Conservation (phyloP, 1,284 basidiomycete genomes). For the Erythrobasidium hasegawianum region DNA sequence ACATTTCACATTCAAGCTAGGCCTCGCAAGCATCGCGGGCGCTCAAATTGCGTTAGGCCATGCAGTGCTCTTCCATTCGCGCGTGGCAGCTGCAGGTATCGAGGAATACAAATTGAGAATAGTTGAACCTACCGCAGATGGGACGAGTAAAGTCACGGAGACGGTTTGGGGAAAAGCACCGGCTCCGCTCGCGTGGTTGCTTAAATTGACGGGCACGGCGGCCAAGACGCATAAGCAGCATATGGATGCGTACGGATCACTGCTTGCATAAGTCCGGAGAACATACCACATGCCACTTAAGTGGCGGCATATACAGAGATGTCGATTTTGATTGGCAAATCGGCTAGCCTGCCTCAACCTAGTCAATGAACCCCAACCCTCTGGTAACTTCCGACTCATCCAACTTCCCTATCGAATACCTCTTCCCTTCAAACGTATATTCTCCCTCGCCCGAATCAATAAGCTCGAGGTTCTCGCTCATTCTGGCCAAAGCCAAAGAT, state of each 20-base stretch:
- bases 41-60: not conserved
- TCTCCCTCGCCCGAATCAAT: not conserved
- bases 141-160: not conserved
- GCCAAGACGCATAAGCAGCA: not conserved
- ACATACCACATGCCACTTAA: too few species aligned
- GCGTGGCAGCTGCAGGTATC: not conserved
- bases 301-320: too few species aligned
- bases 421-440: not conserved
- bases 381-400: too few species aligned
- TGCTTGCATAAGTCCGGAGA: too few species aligned
- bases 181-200: not conserved
- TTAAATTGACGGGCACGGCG: not conserved
- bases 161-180: slow-evolving; percentile 2
- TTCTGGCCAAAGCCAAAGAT: not conserved
- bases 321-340: too few species aligned
- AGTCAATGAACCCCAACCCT: too few species aligned
- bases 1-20: not conserved
- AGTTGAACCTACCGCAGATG: not conserved
- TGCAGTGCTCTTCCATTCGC: not conserved
- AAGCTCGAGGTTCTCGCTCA: not conserved
- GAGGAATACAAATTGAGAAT: slow-evolving; percentile 1
- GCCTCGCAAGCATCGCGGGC: not conserved
- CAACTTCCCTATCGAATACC: not conserved
- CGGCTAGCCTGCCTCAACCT: too few species aligned
- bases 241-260: not conserved